Percentiles rank a stretch among this genome's conserved stretches.
These are phyloP conservation scores for Trichoderma koningii DNA, from an alignment of 2,329 filamentous ascomycete species.

Conservation along the genomic window DNA sequence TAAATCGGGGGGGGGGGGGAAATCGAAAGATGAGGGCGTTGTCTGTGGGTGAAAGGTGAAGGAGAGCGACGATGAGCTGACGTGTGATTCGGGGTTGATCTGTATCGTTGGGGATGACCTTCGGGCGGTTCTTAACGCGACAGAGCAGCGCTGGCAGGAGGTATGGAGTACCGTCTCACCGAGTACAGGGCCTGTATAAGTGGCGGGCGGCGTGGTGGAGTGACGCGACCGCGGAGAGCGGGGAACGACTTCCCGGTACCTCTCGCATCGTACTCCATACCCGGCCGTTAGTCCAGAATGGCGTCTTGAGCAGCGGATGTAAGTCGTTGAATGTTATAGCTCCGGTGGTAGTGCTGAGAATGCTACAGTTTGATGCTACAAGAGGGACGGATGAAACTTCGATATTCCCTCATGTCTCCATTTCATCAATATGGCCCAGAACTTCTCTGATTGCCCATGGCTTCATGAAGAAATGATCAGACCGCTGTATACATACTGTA, in stretches of 20 bases:
- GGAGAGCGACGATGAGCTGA: slow-evolving; percentile 19
- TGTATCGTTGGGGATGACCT: slow-evolving; percentile 8
- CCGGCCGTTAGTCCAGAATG: neutral
- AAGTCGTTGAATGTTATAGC: neutral
- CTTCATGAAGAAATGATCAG: too few relatives aligned
- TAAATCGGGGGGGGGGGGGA: neutral
- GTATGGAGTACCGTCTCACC: slow-evolving; percentile 19
- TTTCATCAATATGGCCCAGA: too few relatives aligned
- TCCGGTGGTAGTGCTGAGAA: too few relatives aligned
- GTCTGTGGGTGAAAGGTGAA: neutral
- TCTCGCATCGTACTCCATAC: slow-evolving; percentile 8
- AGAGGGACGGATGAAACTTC: too few relatives aligned
- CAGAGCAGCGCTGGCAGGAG: neutral
- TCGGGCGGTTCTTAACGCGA: slow-evolving; percentile 17
- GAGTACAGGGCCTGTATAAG: slow-evolving; percentile 12
- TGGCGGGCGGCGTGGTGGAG: slow-evolving; percentile 4
- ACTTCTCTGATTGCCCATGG: too few relatives aligned
- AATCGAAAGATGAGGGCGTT: neutral
- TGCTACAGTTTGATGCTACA: too few relatives aligned
- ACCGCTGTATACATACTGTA: too few relatives aligned
- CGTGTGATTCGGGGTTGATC: slow-evolving; percentile 15
- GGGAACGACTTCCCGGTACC: slow-evolving; percentile 18
- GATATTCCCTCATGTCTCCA: too few relatives aligned
- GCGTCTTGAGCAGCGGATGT: neutral
- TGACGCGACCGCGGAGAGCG: slow-evolving; percentile 5